Evolutionary conservation across 2,329 filamentous ascomycete genomes (phyloP).

Genomic region (Fusarium secorum): DNA sequence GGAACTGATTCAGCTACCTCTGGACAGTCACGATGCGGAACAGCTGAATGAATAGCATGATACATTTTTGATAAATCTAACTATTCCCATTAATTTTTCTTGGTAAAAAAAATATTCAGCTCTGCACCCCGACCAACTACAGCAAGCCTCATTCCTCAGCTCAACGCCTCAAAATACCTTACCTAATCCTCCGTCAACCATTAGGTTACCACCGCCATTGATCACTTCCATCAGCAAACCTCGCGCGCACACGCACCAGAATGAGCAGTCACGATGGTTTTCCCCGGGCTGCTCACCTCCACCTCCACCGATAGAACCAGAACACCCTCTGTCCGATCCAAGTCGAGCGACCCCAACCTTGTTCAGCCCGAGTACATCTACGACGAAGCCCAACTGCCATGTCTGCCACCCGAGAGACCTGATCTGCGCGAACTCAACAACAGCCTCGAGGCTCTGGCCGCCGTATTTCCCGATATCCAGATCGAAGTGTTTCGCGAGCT

Average conservation of each 20-base stretch:
- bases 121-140: not conserved
- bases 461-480: constrained; percentile 82
- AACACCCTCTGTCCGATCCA: constrained; percentile 45
- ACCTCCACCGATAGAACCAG: constrained; percentile 51
- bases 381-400: constrained; percentile 62
- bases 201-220: constrained; percentile 13
- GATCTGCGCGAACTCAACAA: constrained; percentile 75
- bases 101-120: not conserved
- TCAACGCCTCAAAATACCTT: constrained; percentile 9
- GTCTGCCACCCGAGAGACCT: constrained; percentile 59
- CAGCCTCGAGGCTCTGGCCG: constrained; percentile 71
- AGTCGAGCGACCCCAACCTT: constrained; percentile 43
- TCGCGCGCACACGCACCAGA: constrained; percentile 29
- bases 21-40: not conserved
- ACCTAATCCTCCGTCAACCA: constrained; percentile 26
- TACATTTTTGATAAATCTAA: not conserved
- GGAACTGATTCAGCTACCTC: not conserved
- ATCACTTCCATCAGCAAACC: not conserved
- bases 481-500: constrained; percentile 85
- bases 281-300: constrained; percentile 57
- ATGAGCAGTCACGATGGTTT: constrained; percentile 57
- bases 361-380: constrained; percentile 58
- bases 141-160: constrained; percentile 14
- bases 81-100: not conserved
- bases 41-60: not conserved